Base-by-base conservation (phyloP, 2,329 filamentous ascomycete species). In the Magnaporthiopsis incrustans region DNA sequence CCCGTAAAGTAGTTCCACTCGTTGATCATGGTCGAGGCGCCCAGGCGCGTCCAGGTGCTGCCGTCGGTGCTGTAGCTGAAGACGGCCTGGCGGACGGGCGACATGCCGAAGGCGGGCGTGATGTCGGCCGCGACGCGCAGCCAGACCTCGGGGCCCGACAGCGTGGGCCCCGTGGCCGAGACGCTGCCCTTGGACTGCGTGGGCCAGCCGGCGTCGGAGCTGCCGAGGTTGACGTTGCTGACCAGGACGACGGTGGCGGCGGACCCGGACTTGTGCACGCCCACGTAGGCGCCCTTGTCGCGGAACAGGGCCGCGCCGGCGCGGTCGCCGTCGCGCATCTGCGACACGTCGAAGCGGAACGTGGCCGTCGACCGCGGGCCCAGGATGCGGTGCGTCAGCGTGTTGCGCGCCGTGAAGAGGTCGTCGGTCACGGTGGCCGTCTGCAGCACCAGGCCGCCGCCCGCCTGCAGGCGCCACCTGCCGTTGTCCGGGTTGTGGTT, bases 401-500 rank as follows among this genome's bases (percentile, higher is more conserved):
- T 82, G 67, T 82, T 82, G 14, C 79, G 72, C 5, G 80, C 79
- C 0, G 69, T 67, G 64, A 76, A 82, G 2, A 86, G 69, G 67
- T 85, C 82, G 18, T 74, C 71, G 0, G 83, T 86, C 0, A 85
- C 77, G 0, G 79, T 82, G 1, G 79, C 80, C 2, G 83, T 80
- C 33, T 71, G 73, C 1, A 86, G 74, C 0, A 74, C 76, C 2
- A 86, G 68, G 2, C 81, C 79, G 57, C 74, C 70, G 14, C 84
- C 73, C 1, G 68, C 70, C 0, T 22, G 26, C 56, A 64, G 50
- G 57, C 33, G 22, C 68, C 73, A 86, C 11, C 77, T 79, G 12
- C 71, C 73, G 0, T 72, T 75, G 64, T 86, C 82, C 0, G 84
- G 84, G 70, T 86, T 86, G 67, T 86, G 84, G 68, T 87, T 87